These are phyloP conservation scores for Craterostigma plantagineum DNA, from an alignment of 257 asterid genomes.

Conservation along the genomic window DNA sequence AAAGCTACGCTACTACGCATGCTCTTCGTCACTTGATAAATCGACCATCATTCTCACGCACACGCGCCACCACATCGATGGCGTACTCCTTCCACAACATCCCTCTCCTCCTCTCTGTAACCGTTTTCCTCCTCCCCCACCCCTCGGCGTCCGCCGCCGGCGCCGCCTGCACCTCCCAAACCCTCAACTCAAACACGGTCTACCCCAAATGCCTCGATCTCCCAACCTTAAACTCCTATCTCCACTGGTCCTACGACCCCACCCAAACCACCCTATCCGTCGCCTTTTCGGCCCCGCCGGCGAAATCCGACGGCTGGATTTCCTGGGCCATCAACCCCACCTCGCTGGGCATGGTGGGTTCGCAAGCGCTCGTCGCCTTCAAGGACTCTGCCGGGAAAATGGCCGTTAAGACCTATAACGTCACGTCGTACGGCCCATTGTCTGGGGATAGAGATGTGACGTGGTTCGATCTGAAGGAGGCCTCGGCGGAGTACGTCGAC, in stretches of 20 bases:
- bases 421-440: constrained; percentile 1
- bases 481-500: background rate
- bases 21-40: no score
- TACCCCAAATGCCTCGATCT: constrained; percentile 57
- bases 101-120: background rate
- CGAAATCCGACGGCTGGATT: constrained; percentile 56
- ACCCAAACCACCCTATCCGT: constrained; percentile 30
- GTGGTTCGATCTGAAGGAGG: background rate
- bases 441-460: background rate
- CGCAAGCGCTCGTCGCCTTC: constrained; percentile 62
- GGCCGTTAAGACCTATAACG: constrained; percentile 27
- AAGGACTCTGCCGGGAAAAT: constrained; percentile 20
- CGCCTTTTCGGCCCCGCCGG: constrained; percentile 52
- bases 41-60: no score
- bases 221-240: constrained; percentile 36
- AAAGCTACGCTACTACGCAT: no score
- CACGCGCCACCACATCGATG: no score
- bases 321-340: constrained; percentile 87
- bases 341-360: constrained; percentile 49
- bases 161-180: constrained; percentile 44
- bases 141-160: constrained; percentile 13
- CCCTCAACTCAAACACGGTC: constrained; percentile 28
- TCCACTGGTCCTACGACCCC: constrained; percentile 50
- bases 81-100: no score
- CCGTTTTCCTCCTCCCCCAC: background rate